A percentile compares a stretch with the other conserved stretches of the same genome.
These are phyloP conservation scores for Stentor coeruleus DNA, from an alignment of 73 alveolate genomes.

Conservation along the genomic window DNA sequence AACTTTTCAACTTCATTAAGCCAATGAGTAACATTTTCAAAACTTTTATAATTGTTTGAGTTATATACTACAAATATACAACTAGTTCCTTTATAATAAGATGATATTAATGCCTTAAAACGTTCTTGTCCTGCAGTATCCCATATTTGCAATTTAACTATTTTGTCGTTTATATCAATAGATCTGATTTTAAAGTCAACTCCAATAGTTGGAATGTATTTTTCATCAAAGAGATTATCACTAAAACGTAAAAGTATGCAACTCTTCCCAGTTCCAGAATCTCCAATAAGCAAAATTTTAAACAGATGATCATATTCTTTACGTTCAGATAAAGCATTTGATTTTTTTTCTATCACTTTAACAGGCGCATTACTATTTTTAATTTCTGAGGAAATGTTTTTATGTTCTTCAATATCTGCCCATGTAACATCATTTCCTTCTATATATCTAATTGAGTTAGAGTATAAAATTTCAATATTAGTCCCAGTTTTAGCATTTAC, in stretches of 20 bases:
- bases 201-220: constrained; percentile 67
- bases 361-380: too few species aligned
- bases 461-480: too few species aligned
- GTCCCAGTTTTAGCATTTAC: too few species aligned
- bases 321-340: too few species aligned
- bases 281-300: too few species aligned
- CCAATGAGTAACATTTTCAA: background rate
- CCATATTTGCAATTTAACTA: constrained; percentile 24
- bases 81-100: background rate
- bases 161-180: background rate
- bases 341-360: too few species aligned
- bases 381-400: too few species aligned
- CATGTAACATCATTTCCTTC: too few species aligned
- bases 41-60: too few species aligned
- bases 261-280: constrained; percentile 60
- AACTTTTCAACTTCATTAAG: background rate
- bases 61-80: background rate
- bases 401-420: too few species aligned
- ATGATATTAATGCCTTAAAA: background rate
- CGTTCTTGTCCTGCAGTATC: constrained; percentile 11
- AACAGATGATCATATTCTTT: too few species aligned
- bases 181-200: constrained; percentile 33
- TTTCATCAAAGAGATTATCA: constrained; percentile 44
- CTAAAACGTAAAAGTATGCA: constrained; percentile 47
- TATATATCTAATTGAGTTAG: too few species aligned